phyloP scores from a whole-genome alignment of 768 basidiomycete genomes.

The Gloeostereum incarnatum region DNA sequence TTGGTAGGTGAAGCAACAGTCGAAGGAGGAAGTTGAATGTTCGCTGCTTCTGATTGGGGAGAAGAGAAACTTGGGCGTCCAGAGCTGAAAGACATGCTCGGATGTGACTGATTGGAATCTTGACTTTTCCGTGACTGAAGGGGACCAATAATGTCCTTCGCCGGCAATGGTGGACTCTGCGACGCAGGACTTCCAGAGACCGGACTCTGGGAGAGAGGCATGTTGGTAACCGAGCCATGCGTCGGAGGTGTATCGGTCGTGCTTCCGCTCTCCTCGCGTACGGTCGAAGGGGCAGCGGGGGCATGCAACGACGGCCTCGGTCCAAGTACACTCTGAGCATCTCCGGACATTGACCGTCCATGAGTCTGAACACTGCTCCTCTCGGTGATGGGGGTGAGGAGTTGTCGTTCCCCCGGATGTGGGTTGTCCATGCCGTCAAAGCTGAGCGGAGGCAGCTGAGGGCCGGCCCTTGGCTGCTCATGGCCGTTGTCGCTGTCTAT shows the following conservation, averaged over 20 bases:
- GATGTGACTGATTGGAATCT: background rate
- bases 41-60: too few species aligned
- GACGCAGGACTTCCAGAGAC: background rate
- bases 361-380: constrained; percentile 21
- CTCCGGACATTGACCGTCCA: constrained; percentile 14
- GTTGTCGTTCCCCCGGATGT: constrained; percentile 13
- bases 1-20: background rate
- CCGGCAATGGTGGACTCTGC: background rate
- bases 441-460: constrained; percentile 54
- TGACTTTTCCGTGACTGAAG: background rate
- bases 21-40: background rate
- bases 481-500: constrained; percentile 1
- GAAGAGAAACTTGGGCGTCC: too few species aligned
- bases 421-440: constrained; percentile 24
- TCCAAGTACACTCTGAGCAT: constrained; percentile 11
- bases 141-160: constrained; percentile 1
- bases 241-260: too few species aligned
- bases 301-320: constrained; percentile 9
- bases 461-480: constrained; percentile 16
- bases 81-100: background rate
- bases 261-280: too few species aligned
- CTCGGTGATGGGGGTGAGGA: constrained; percentile 65
- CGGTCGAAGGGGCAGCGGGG: too few species aligned
- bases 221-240: too few species aligned
- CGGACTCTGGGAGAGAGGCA: too few species aligned